These are phyloP conservation scores for Tylopilus sp. DNA, from an alignment of 1,284 basidiomycete genomes.

Conservation along the genomic window DNA sequence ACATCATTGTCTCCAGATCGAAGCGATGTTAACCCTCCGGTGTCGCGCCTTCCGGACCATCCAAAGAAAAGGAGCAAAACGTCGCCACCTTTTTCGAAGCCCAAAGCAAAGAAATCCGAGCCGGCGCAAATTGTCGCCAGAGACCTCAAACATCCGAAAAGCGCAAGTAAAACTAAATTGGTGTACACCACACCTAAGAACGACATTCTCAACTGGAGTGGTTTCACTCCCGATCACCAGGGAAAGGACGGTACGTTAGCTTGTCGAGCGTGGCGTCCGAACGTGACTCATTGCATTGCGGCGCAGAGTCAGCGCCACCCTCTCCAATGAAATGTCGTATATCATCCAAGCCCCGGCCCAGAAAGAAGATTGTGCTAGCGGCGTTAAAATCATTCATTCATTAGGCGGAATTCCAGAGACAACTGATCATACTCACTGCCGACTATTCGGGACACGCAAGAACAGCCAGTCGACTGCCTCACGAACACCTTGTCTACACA, in stretches of 20 bases:
- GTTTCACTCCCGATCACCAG: constrained; percentile 17
- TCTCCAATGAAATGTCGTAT: constrained; percentile 14
- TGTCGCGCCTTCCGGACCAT: not conserved
- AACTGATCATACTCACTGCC: constrained; percentile 39
- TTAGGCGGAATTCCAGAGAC: not conserved
- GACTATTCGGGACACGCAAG: constrained; percentile 85
- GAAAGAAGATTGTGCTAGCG: constrained; percentile 14
- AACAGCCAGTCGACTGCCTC: constrained; percentile 93
- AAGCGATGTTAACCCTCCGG: not conserved
- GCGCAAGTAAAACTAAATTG: constrained; percentile 6
- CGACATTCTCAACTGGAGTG: not conserved
- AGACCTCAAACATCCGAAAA: constrained; percentile 5
- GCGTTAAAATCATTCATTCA: not conserved
- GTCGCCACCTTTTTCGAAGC: not conserved
- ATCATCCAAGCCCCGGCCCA: constrained; percentile 6
- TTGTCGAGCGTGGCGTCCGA: not conserved
- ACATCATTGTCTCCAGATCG: not conserved
- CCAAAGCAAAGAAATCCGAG: constrained; percentile 10
- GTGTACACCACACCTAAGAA: not conserved
- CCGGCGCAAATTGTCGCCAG: not conserved
- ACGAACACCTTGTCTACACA: constrained; percentile 75
- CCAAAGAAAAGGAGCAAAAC: constrained; percentile 7
- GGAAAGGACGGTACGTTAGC: constrained; percentile 24
- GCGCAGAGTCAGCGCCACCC: constrained; percentile 18
- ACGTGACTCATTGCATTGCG: not conserved